Percentiles rank a stretch among this genome's conserved stretches.
phyloP scores from a whole-genome alignment of 495 filamentous ascomycete genomes.

The Penicillium riverlandense region DNA sequence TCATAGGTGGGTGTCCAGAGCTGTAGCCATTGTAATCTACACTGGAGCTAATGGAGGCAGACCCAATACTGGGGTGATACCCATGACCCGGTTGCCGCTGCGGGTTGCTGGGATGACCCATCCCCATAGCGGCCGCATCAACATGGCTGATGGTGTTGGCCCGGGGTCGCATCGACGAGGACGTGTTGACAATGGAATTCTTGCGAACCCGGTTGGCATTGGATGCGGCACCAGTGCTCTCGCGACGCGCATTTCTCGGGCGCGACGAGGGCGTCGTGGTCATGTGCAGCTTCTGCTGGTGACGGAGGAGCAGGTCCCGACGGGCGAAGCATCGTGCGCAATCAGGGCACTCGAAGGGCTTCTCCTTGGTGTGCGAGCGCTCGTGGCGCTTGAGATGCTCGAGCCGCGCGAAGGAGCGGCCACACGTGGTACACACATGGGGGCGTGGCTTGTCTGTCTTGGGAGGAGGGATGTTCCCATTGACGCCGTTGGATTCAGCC shows the following conservation, averaged over 20 bases:
- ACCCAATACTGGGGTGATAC: constrained; percentile 60
- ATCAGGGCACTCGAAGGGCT: constrained; percentile 97
- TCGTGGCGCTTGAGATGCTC: constrained; percentile 98
- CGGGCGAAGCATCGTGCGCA: constrained; percentile 93
- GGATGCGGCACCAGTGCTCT: constrained; percentile 76
- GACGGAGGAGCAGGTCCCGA: constrained; percentile 82
- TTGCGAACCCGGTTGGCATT: constrained; percentile 75
- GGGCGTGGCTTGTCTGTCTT: constrained; percentile 97
- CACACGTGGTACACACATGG: constrained; percentile 89
- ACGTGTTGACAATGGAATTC: constrained; percentile 71
- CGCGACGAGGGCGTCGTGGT: constrained; percentile 86
- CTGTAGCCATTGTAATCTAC: constrained; percentile 69
- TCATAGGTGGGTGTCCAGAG: constrained; percentile 43
- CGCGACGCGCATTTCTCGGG: constrained; percentile 69
- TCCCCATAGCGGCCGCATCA: constrained; percentile 66
- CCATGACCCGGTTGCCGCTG: constrained; percentile 42
- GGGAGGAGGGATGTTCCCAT: constrained; percentile 51
- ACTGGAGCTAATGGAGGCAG: constrained; percentile 50
- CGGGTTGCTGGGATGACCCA: constrained; percentile 57
- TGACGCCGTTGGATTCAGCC: constrained; percentile 24
- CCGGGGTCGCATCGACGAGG: constrained; percentile 69
- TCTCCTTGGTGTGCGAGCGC: constrained; percentile 97
- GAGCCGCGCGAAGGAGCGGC: constrained; percentile 86
- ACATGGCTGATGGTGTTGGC: constrained; percentile 98
- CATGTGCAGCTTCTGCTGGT: constrained; percentile 99